These are phyloP conservation scores for Hypsizygus ulmarius DNA, from an alignment of 1,284 basidiomycete genomes.

Conservation along the genomic window DNA sequence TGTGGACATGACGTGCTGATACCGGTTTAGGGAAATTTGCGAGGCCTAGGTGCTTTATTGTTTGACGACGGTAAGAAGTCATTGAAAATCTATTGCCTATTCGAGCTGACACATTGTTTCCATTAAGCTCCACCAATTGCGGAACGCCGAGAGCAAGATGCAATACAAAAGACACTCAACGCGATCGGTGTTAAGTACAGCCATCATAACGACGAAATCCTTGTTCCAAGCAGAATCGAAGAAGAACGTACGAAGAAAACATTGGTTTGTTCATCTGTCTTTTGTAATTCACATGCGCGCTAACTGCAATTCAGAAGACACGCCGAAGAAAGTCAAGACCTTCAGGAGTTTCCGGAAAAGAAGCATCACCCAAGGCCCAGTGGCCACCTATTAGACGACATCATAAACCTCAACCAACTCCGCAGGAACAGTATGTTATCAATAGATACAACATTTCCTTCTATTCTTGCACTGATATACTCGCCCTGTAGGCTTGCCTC, in stretches of 20 bases:
- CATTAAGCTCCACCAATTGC: slow-evolving; percentile 30
- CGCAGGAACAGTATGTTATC: slow-evolving; percentile 48
- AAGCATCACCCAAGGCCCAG: slow-evolving; percentile 35
- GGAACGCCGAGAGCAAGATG: slow-evolving; percentile 35
- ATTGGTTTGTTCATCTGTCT: slow-evolving; percentile 35
- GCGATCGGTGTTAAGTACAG: slow-evolving; percentile 63
- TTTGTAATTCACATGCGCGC: neutral
- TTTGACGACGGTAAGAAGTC: slow-evolving; percentile 60
- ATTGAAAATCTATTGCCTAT: neutral
- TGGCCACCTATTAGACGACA: slow-evolving; percentile 68
- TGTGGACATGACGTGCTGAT: neutral
- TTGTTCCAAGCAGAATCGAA: slow-evolving; percentile 67
- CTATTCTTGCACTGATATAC: slow-evolving; percentile 9
- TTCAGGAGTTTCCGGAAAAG: slow-evolving; percentile 12
- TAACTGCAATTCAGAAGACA: slow-evolving; percentile 15
- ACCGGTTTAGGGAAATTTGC: slow-evolving; percentile 47
- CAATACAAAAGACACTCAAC: slow-evolving; percentile 56
- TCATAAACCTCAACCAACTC: slow-evolving; percentile 48
- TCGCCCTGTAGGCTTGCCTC: slow-evolving; percentile 40
- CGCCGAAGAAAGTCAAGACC: slow-evolving; percentile 14
- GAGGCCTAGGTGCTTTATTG: slow-evolving; percentile 62
- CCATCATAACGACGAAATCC: slow-evolving; percentile 69
- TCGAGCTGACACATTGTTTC: slow-evolving; percentile 8
- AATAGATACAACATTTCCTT: neutral
- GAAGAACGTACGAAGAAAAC: slow-evolving; percentile 55